Base-by-base conservation (phyloP, 495 filamentous ascomycete genomes). In the Hyaloscypha hepaticicola region DNA sequence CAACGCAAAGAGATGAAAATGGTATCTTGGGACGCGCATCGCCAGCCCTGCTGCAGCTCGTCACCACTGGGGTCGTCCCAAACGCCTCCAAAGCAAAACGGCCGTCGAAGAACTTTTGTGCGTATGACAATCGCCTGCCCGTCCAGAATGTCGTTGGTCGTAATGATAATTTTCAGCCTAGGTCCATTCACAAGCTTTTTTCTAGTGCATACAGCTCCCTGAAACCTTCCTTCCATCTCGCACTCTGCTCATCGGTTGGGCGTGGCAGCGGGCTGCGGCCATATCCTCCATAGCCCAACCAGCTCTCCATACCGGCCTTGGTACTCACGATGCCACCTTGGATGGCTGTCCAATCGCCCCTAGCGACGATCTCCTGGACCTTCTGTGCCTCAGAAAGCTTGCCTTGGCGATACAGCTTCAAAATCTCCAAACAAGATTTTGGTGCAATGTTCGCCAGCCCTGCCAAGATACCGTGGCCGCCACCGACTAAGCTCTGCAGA, bases 311-410 rank as follows among this genome's bases (percentile, higher is more conserved):
- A 1, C 84, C 90, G 61, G 83, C 85, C 83, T 97, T 97, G 68
- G 91, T 90, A 28, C 89, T 91, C 19, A 96, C 85, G 61, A 96
- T 90, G 25, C 92, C 93, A 48, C 90, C 88, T 68, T 93, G 85
- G 69, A 96, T 96, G 22, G 89, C 88, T 21, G 83, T 87, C 93
- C 93, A 96, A 78, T 97, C 93, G 22, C 90, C 91, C 41, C 87
- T 79, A 12, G 91, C 90, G 34, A 96, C 85, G 49, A 94, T 77
- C 14, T 88, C 89, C 77, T 96, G 93, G 76, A 93, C 70, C 69
- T 83, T 83, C 74, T 87, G 83, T 0, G 93, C 92, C 72, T 94
- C 87, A 26, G 82, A 79, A 27, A 87, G 72, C 73, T 88, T 81
- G n/a, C 92, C 92, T 7, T 75, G 75, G 27, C 77, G 75, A 77